These are phyloP conservation scores for Russula sp. DNA, from an alignment of 768 basidiomycete genomes.

Conservation along the genomic window DNA sequence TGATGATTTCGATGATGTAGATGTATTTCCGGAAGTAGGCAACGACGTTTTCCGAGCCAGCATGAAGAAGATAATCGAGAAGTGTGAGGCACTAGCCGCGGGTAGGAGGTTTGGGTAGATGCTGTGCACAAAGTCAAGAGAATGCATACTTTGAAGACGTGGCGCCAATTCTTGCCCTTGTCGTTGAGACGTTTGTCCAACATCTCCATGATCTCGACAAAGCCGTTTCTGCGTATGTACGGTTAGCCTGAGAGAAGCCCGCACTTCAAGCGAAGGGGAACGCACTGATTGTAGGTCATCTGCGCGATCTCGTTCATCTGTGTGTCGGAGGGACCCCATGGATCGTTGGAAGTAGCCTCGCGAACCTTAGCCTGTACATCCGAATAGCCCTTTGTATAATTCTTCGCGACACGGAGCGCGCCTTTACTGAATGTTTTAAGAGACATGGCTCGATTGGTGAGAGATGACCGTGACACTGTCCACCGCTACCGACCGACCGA, in stretches of 20 bases:
- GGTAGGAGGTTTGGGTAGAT: not conserved
- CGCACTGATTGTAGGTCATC: constrained; percentile 93
- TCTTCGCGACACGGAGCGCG: constrained; percentile 85
- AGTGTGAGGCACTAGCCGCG: constrained; percentile 71
- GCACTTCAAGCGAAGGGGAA: constrained; percentile 20
- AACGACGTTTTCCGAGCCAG: constrained; percentile 96
- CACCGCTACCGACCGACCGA: too few relatives aligned
- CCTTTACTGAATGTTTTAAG: constrained; percentile 81
- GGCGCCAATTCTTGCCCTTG: constrained; percentile 99
- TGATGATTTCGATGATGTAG: constrained; percentile 97
- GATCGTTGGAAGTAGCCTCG: constrained; percentile 95
- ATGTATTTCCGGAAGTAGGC: constrained; percentile 97
- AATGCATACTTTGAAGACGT: constrained; percentile 86
- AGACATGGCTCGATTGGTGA: constrained; percentile 33
- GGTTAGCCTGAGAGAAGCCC: not conserved
- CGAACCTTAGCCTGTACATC: constrained; percentile 93
- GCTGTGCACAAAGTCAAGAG: not conserved
- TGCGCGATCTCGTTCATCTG: constrained; percentile 99
- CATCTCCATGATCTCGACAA: constrained; percentile 99
- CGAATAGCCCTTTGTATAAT: constrained; percentile 94
- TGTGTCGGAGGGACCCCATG: constrained; percentile 94
- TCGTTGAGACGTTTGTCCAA: constrained; percentile 96
- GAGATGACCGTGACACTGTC: too few relatives aligned
- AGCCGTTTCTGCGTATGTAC: constrained; percentile 62
- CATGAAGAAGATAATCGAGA: constrained; percentile 92